Conservation (phyloP, 2,329 filamentous ascomycete genomes). For the Cladophialophora yegresii region DNA sequence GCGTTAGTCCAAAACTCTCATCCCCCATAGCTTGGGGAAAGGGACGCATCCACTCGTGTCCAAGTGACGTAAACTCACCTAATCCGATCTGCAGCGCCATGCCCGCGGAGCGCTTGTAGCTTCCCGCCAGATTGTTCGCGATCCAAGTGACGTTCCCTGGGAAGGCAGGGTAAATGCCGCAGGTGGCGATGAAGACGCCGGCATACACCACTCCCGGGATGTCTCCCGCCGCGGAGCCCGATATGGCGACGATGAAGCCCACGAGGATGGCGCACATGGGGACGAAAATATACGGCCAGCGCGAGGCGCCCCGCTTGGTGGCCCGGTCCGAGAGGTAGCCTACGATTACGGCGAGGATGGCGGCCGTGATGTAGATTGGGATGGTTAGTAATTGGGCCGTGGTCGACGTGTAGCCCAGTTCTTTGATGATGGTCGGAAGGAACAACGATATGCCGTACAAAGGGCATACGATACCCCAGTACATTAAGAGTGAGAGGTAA, state of each 20-base stretch:
- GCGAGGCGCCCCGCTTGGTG: constrained; percentile 45
- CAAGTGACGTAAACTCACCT: too few species aligned
- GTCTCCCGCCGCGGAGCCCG: constrained; percentile 39
- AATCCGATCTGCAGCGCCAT: constrained; percentile 59
- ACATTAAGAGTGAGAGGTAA: constrained; percentile 39
- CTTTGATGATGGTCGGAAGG: constrained; percentile 46
- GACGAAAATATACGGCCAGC: constrained; percentile 58
- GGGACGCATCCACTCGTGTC: too few species aligned
- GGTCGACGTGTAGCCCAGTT: constrained; percentile 45
- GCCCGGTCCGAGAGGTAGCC: constrained; percentile 61
- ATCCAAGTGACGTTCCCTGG: constrained; percentile 58
- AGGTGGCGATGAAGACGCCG: constrained; percentile 51
- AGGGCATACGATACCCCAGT: constrained; percentile 47
- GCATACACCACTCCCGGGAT: constrained; percentile 51
- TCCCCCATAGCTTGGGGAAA: neutral
- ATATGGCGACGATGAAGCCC: constrained; percentile 58
- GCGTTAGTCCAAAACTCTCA: neutral
- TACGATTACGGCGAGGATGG: constrained; percentile 44
- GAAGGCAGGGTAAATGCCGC: constrained; percentile 52
- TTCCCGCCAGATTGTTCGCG: constrained; percentile 60
- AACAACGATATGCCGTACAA: constrained; percentile 46
- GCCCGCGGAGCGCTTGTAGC: constrained; percentile 59
- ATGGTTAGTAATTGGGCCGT: constrained; percentile 47
- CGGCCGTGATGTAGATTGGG: constrained; percentile 47
- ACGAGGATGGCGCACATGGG: constrained; percentile 57